Base-by-base conservation (phyloP, 768 basidiomycete genomes). In the Boletus rubroflammeus region DNA sequence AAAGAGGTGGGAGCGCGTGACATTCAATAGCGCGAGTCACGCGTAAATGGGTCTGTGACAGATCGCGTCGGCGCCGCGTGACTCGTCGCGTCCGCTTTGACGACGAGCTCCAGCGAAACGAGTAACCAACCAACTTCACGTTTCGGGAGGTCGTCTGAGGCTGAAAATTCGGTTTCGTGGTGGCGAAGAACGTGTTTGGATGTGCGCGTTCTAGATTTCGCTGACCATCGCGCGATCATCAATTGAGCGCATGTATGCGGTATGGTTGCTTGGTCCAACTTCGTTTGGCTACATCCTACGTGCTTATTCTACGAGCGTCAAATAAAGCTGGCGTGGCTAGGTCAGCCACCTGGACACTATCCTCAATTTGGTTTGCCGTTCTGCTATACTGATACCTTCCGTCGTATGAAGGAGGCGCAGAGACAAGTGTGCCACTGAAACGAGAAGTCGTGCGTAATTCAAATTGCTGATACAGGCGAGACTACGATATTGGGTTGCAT, bases 41-140 rank as follows among this genome's bases (percentile, higher is more conserved):
- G 66, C 62, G 61, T 68, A 58, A 56, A 62, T 72, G 51, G 44
- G 36, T 41, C 14, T 55, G 68, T 70, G 68, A 70, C 68, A 46
- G 34, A 15, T 56, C 68, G 68, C 68, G 70, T 70, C 60, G 19
- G 40, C 32, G 5, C 21, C 21, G 4, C 21, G 45, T 13, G 15
- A n/a, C 35, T n/a, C 41, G 25, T 40, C 25, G 41, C 5, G 8
- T 26, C 23, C 14, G 14, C 40, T 23, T 25, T 7, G 15, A 3
- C 23, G 13, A 9, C 23, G 17, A 21, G 28, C 19, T 46, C 7
- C 8, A 14, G 6, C 44, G 17, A 29, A 40, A 23, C 21, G 10
- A 14, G n/a, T 6, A 19, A 11, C 38, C 2, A n/a, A n/a, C n/a
- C 35, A 7, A 9, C 17, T 10, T 31, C 44, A 45, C 7, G 19